Percentiles rank a stretch among this genome's conserved stretches.
Conservation (phyloP, 1,139 yeast genomes). For the Scheffersomyces cryptocercus region DNA sequence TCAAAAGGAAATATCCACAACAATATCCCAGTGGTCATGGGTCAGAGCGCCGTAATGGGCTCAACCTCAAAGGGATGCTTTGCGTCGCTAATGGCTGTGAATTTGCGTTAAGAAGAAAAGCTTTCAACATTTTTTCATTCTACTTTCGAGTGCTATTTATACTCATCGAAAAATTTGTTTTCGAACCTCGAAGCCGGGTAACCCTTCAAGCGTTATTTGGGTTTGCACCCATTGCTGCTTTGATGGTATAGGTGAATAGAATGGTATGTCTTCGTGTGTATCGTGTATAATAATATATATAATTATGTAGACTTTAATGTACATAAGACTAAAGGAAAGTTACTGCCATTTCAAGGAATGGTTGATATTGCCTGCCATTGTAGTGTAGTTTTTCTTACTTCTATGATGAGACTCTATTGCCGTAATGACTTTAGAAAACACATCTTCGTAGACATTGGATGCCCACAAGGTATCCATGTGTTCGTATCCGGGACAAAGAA, state of each 20-base stretch:
- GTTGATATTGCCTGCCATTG: too few relatives aligned
- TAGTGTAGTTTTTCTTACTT: not conserved
- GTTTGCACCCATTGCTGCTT: too few relatives aligned
- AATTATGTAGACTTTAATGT: too few relatives aligned
- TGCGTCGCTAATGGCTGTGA: slow-evolving; percentile 68
- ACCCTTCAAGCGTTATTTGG: slow-evolving; percentile 1
- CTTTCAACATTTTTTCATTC: slow-evolving; percentile 7
- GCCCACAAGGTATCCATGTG: slow-evolving; percentile 43
- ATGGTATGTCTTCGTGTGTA: too few relatives aligned
- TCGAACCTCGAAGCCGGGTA: slow-evolving; percentile 9
- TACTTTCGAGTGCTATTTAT: slow-evolving; percentile 2
- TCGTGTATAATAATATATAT: too few relatives aligned
- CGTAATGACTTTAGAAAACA: slow-evolving; percentile 18
- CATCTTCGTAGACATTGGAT: slow-evolving; percentile 28
- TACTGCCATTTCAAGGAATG: too few relatives aligned
- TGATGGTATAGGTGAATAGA: too few relatives aligned
- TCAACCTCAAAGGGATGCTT: slow-evolving; percentile 78
- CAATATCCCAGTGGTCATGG: slow-evolving; percentile 74
- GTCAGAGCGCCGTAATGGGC: slow-evolving; percentile 70
- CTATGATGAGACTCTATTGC: slow-evolving; percentile 5
- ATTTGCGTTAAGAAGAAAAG: slow-evolving; percentile 55
- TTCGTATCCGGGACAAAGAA: slow-evolving; percentile 30
- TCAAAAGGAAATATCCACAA: slow-evolving; percentile 33
- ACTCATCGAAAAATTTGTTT: not conserved
- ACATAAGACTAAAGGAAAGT: too few relatives aligned